These are phyloP conservation scores for Chenopodium album DNA, from an alignment of 148 eudicot genomes.

Conservation along the genomic window DNA sequence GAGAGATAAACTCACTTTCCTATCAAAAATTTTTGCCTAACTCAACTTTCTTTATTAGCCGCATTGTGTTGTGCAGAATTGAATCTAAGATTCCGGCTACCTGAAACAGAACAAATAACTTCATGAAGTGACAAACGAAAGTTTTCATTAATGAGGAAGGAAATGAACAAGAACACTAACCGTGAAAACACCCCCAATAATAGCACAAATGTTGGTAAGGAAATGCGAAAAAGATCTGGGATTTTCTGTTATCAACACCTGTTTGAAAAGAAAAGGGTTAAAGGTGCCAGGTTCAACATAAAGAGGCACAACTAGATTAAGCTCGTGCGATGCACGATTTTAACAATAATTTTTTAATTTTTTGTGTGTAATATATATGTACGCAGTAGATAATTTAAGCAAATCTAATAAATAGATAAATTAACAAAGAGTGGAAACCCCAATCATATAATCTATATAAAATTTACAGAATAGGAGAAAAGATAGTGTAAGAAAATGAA, in stretches of 20 bases:
- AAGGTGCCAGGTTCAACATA: conserved; percentile 1
- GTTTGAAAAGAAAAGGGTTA: conserved; percentile 26
- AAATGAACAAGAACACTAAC: conserved; percentile 35
- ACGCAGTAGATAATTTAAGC: no score
- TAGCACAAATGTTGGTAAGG: conserved; percentile 88
- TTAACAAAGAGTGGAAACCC: no score
- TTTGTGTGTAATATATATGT: no score
- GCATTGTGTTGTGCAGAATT: conserved; percentile 73
- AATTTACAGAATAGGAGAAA: no score
- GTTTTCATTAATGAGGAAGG: background rate
- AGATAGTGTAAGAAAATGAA: no score
- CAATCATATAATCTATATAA: no score
- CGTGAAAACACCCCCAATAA: conserved; percentile 97
- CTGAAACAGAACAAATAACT: conserved; percentile 40
- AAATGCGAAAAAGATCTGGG: conserved; percentile 83
- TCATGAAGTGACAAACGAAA: background rate
- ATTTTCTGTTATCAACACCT: conserved; percentile 75
- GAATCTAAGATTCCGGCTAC: conserved; percentile 97
- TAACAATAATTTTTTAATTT: no score
- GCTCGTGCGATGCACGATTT: no score
- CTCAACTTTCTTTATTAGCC: conserved; percentile 79
- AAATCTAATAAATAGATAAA: no score
- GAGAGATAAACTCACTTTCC: background rate
- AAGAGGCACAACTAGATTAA: background rate
- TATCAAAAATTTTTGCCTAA: conserved; percentile 75